Evolutionary conservation across 2,329 filamentous ascomycete genomes (phyloP).

Genomic region (Diplodia corticola): DNA sequence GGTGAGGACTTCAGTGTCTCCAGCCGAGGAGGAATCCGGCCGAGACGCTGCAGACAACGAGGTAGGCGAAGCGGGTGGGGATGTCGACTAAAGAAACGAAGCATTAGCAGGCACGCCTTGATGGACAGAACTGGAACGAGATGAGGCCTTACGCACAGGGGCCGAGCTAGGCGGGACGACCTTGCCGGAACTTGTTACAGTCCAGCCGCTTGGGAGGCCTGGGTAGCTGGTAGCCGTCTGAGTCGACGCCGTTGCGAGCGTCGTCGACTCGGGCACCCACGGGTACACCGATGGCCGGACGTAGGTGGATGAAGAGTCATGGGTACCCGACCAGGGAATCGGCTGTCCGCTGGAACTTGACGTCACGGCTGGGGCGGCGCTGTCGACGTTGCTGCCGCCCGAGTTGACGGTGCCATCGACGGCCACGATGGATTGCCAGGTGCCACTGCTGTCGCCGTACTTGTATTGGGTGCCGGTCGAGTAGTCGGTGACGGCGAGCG

Average conservation of each 20-base stretch:
- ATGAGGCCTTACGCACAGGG: constrained; percentile 62
- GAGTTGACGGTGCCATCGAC: constrained; percentile 74
- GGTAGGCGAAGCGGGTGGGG: constrained; percentile 54
- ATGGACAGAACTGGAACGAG: constrained; percentile 1
- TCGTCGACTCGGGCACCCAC: constrained; percentile 61
- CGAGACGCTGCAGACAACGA: constrained; percentile 49
- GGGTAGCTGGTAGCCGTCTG: constrained; percentile 49
- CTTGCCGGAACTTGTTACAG: constrained; percentile 75
- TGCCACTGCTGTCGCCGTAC: constrained; percentile 76
- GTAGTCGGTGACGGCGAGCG: constrained; percentile 80
- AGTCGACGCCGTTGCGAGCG: constrained; percentile 51
- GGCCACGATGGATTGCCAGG: constrained; percentile 78
- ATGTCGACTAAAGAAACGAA: constrained; percentile 48
- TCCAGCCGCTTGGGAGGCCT: constrained; percentile 76
- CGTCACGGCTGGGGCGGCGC: constrained; percentile 59
- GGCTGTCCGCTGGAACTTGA: constrained; percentile 63
- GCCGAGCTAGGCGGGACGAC: constrained; percentile 71
- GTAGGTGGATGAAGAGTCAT: constrained; percentile 55
- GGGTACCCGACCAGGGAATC: constrained; percentile 68
- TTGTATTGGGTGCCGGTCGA: constrained; percentile 84
- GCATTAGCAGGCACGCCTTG: constrained; percentile 26
- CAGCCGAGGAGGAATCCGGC: constrained; percentile 48
- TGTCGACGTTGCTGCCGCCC: constrained; percentile 56
- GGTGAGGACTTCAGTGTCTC: constrained; percentile 45
- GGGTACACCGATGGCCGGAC: constrained; percentile 57